Percentiles rank a stretch among this genome's conserved stretches.
These are phyloP conservation scores for Sicyos edulis DNA, from an alignment of 306 rosid genomes.

Conservation along the genomic window DNA sequence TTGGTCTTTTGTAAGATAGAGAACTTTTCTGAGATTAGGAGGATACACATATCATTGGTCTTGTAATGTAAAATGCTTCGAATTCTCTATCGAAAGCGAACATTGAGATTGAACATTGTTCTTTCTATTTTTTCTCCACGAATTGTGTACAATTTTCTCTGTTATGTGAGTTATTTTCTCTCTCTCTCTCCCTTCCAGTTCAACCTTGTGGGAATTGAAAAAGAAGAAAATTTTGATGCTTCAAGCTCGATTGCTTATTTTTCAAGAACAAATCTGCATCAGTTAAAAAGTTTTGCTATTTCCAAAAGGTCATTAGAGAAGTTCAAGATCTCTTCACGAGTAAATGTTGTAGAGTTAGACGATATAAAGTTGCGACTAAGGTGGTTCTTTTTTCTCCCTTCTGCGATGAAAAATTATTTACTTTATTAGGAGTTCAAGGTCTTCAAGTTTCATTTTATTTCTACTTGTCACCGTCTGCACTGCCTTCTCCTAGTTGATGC, in stretches of 20 bases:
- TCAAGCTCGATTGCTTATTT: neutral
- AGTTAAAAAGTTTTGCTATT: neutral
- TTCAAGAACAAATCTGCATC: neutral
- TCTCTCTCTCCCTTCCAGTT: neutral
- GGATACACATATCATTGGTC: slow-evolving; percentile 15
- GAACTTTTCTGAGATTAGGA: slow-evolving; percentile 38
- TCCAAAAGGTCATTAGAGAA: too few species aligned
- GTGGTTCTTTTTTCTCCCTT: too few species aligned
- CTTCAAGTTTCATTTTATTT: too few species aligned
- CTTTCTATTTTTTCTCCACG: neutral
- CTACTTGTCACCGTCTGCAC: too few species aligned
- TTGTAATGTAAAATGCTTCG: slow-evolving; percentile 18
- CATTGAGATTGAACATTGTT: neutral
- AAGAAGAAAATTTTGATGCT: neutral
- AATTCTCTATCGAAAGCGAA: slow-evolving; percentile 12
- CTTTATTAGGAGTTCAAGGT: too few species aligned
- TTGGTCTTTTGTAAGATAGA: slow-evolving; percentile 53
- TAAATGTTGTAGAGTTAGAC: neutral
- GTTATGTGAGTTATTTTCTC: neutral
- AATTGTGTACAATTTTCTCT: slow-evolving; percentile 4
- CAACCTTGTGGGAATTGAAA: neutral
- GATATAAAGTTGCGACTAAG: too few species aligned
- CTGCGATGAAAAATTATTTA: too few species aligned
- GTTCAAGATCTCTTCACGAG: neutral
- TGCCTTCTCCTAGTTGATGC: too few species aligned